Evolutionary conservation across 2,329 filamentous ascomycete genomes (phyloP).

Genomic region (Penicillium sp.): DNA sequence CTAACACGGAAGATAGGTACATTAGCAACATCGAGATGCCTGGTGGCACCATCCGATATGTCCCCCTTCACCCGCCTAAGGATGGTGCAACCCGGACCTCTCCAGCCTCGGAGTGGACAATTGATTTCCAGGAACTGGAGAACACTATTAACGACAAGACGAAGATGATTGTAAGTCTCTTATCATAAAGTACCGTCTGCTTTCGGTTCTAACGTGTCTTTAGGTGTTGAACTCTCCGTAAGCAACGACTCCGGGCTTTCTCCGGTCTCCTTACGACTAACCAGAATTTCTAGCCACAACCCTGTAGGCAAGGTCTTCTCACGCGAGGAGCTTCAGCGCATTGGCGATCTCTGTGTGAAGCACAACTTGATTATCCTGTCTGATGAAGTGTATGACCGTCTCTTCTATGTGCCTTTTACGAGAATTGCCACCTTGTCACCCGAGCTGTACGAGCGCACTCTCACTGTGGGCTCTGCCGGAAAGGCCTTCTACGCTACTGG

Average conservation of each 20-base stretch:
- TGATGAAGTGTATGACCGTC: conserved; percentile 88
- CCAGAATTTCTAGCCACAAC: conserved; percentile 62
- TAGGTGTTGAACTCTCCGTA: conserved; percentile 53
- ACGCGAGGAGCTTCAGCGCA: conserved; percentile 73
- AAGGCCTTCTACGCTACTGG: conserved; percentile 99
- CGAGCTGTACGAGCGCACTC: conserved; percentile 79
- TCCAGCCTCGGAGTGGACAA: conserved; percentile 80
- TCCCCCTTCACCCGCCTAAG: conserved; percentile 85
- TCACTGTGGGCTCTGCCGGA: conserved; percentile 92
- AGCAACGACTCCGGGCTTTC: conserved; percentile 17
- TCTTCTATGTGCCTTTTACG: conserved; percentile 94
- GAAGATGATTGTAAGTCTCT: conserved; percentile 83
- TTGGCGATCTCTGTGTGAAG: conserved; percentile 86
- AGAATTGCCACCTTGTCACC: conserved; percentile 86
- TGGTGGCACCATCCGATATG: conserved; percentile 89
- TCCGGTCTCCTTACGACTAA: not conserved
- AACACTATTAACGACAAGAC: conserved; percentile 78
- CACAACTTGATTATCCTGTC: conserved; percentile 91
- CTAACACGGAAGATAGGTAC: conserved; percentile 55
- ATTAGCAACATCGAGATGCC: conserved; percentile 99
- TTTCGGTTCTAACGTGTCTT: conserved; percentile 11
- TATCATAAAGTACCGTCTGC: conserved; percentile 38
- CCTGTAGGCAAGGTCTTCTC: conserved; percentile 96
- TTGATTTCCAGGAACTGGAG: conserved; percentile 81
- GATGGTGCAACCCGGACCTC: conserved; percentile 76